Base-by-base conservation (phyloP, 2,329 filamentous ascomycete species). In the Biscogniauxia sp. region DNA sequence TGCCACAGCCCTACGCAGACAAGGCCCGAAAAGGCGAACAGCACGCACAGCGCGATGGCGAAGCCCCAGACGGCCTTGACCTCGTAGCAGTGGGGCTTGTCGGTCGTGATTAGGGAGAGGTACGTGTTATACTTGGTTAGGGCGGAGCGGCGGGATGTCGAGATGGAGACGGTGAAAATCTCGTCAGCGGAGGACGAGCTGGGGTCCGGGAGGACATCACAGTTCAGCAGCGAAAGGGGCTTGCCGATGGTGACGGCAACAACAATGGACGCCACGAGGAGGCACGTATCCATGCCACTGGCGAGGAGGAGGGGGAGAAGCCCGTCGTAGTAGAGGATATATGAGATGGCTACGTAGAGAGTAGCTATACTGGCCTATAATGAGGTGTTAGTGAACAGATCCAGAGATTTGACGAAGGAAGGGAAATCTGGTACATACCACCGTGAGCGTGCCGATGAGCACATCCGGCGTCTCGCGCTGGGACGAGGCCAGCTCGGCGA, bases 61-160 rank as follows among this genome's bases (percentile, higher is more conserved):
- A 97, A 77, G 0, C 92, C 93, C 93, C 93, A 97, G 66, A 95
- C 85, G 17, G 90, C 86, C 82, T 96, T 96, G 74, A 93, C 87
- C 79, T 95, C 88, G 70, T 88, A 87, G 79, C 93, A 97, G 58
- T 90, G 90, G 19, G 83, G 75, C 73, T 81, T 81, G 67, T 80
- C 81, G 3, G 80, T 78, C 58, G 80, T 80, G 20, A 82, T 79
- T 75, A 84, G 83, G 52, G 78, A 72, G 56, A 80, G 74, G 69
- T 79, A 81, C 64, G 76, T 77, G 37, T 67, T 64, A 56, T 72
- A 75, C 55, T 64, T 64, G 45, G 62, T 53, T 11, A 68, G 61
- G 17, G 70, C 68, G 1, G 62, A 65, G 51, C 68, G 66, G 23
- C 28, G 28, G 6, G 28, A 32, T 2, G 64, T 59, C 1, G 66